Percentiles rank a stretch among this genome's conserved stretches.
phyloP scores from a whole-genome alignment of 139 green algal genomes.

The Chlamydomonas sp. region DNA sequence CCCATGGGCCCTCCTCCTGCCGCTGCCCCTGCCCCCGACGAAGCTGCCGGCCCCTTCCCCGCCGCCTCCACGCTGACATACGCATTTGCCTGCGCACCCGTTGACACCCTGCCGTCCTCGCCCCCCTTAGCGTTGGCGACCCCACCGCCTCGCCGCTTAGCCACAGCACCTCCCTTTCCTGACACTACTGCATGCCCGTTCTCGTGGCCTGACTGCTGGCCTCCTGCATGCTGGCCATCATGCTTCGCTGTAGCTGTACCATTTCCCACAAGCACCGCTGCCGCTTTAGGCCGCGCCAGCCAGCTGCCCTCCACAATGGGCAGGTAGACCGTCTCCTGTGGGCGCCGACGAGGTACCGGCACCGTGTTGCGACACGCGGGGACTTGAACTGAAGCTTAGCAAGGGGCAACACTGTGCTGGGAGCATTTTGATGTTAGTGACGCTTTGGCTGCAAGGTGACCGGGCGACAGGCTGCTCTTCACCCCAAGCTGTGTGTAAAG shows the following conservation, averaged over 20 bases:
- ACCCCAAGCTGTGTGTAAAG: too few relatives aligned
- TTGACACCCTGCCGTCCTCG: not conserved
- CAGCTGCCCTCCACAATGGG: constrained; percentile 30
- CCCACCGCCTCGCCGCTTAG: not conserved
- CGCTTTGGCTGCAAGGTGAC: not conserved
- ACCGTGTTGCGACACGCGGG: not conserved
- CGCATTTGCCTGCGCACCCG: not conserved
- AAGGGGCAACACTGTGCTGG: not conserved
- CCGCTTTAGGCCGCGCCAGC: not conserved
- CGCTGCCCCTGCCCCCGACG: not conserved
- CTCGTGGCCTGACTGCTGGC: too few relatives aligned
- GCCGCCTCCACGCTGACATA: not conserved
- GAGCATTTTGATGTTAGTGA: too few relatives aligned
- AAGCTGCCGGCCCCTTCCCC: not conserved
- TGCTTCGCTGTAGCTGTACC: not conserved
- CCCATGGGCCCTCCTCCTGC: not conserved
- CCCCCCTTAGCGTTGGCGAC: not conserved
- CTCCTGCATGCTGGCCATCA: not conserved
- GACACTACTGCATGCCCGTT: not conserved
- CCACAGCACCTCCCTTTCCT: not conserved
- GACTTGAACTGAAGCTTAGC: not conserved
- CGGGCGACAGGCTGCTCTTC: too few relatives aligned
- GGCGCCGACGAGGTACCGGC: not conserved
- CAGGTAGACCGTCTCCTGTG: constrained; percentile 40
- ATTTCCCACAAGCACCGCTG: not conserved